Conservation (phyloP, 495 filamentous ascomycete species). For the Entonaema liquescens region DNA sequence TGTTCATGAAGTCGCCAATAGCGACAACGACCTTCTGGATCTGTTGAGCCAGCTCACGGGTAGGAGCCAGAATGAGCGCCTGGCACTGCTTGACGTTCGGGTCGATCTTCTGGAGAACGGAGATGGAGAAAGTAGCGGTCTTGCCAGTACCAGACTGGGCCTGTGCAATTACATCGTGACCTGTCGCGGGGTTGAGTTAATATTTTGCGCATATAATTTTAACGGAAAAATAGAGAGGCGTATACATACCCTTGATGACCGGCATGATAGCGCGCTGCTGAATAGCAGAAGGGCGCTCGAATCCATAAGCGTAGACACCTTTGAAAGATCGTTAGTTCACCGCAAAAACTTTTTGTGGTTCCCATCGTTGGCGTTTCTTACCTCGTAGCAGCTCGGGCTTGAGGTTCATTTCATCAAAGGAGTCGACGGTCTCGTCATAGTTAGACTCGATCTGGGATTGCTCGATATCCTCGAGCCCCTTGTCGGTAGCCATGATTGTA, state of each 20-base stretch:
- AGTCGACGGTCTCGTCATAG: slow-evolving; percentile 99
- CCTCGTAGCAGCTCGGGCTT: slow-evolving; percentile 96
- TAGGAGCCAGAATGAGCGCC: slow-evolving; percentile 94
- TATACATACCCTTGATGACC: slow-evolving; percentile 93
- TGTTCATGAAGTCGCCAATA: slow-evolving; percentile 98
- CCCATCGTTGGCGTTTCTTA: slow-evolving; percentile 56
- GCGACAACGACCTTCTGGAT: slow-evolving; percentile 99
- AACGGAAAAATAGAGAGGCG: slow-evolving; percentile 23
- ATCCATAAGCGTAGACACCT: slow-evolving; percentile 99
- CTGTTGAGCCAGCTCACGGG: slow-evolving; percentile 96
- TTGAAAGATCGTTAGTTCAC: slow-evolving; percentile 18
- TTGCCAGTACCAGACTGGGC: slow-evolving; percentile 99
- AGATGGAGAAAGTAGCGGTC: slow-evolving; percentile 99
- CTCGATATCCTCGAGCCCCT: slow-evolving; percentile 92
- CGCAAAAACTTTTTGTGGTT: slow-evolving; percentile 21
- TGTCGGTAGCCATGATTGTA: slow-evolving; percentile 95
- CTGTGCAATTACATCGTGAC: slow-evolving; percentile 98
- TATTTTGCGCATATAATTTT: slow-evolving; percentile 32
- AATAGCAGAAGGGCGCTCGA: slow-evolving; percentile 98
- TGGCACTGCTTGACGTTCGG: slow-evolving; percentile 92
- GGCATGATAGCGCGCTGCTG: slow-evolving; percentile 99
- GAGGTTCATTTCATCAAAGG: slow-evolving; percentile 97
- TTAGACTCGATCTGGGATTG: slow-evolving; percentile 98
- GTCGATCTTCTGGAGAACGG: slow-evolving; percentile 97
- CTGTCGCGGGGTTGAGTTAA: slow-evolving; percentile 57